Evolutionary conservation across 345 rosid genomes (phyloP).

Genomic region (Salix purpurea): DNA sequence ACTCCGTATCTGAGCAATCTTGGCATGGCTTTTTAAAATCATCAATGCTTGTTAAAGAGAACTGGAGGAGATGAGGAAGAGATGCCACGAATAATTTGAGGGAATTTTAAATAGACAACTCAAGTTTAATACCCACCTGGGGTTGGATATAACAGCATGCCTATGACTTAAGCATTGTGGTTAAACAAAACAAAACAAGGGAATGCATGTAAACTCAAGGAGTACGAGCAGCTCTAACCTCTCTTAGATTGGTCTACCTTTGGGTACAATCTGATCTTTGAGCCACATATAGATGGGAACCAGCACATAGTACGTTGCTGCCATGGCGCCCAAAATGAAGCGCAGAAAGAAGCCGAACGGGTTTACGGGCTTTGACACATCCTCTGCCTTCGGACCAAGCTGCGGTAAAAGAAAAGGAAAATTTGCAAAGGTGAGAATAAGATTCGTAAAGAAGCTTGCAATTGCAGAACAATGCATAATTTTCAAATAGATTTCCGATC

Average conservation of each 20-base stretch:
- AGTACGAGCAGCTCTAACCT: neutral
- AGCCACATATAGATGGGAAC: constrained; percentile 97
- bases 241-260: constrained; percentile 66
- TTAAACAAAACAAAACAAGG: neutral
- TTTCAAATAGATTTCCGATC: too few species aligned
- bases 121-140: neutral
- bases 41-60: neutral
- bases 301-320: constrained; percentile 72
- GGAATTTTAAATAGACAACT: neutral
- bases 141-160: neutral
- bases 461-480: neutral
- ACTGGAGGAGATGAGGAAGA: neutral
- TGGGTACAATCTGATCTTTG: constrained; percentile 79
- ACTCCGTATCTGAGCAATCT: neutral
- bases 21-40: neutral
- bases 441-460: neutral
- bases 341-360: constrained; percentile 60
- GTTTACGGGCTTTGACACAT: constrained; percentile 64
- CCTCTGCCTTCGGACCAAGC: constrained; percentile 94
- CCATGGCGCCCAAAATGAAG: constrained; percentile 67
- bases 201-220: neutral
- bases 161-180: neutral
- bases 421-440: neutral
- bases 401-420: constrained; percentile 25
- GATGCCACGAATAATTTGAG: neutral